Base-by-base conservation (phyloP, 805 yeast species). In the Starmerella gropengiesseri region DNA sequence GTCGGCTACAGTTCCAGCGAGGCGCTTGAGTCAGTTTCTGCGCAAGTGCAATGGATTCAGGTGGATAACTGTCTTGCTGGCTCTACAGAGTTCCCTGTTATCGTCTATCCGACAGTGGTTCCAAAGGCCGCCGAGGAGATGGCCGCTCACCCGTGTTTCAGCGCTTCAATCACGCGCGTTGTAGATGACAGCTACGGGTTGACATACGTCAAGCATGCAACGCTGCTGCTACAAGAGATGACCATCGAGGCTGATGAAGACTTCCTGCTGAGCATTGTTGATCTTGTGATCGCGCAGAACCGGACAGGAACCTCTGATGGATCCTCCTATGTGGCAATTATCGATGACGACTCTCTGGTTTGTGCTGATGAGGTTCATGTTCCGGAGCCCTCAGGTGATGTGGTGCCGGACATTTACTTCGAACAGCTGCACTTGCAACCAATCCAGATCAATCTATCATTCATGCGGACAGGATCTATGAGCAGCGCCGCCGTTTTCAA, bases 401-500 rank as follows among this genome's bases (percentile, higher is more conserved):
- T 40, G 12, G 31, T 33, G 16, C 41, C 45, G 46, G 96, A 91
- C 56, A 69, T 85, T 7, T 93, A 93, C 59, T 91, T 91, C 61
- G 99, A 91, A 60, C 81, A 83, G 2, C 71, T 91, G 43, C 95
- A 86, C 54, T 66, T 91, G 41, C 99, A 91, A 60, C 99, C 99
- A 0, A 73, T 86, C 3, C 81, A 85, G 56, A 66, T 87, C 48
- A 86, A 91, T 56, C 57, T 91, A 42, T 87, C 97, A 3, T 91
- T 93, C 67, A 85, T 84, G 21, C 74, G 97, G 48, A 71, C 71
- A 28, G 71, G 77, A 11, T 63, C 67, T 0, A 59, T 72, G 2
- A 65, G 81, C 2, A 77, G 75, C 35, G 79, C 77, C 50, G 68
- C 91, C 0, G 58, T 87, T 38, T 73, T 79, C 72, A 52, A 54